A percentile compares a stretch with the other conserved stretches of the same genome.
Evolutionary conservation across 768 basidiomycete species (phyloP).

Genomic region (Phlebiopsis gigantea): DNA sequence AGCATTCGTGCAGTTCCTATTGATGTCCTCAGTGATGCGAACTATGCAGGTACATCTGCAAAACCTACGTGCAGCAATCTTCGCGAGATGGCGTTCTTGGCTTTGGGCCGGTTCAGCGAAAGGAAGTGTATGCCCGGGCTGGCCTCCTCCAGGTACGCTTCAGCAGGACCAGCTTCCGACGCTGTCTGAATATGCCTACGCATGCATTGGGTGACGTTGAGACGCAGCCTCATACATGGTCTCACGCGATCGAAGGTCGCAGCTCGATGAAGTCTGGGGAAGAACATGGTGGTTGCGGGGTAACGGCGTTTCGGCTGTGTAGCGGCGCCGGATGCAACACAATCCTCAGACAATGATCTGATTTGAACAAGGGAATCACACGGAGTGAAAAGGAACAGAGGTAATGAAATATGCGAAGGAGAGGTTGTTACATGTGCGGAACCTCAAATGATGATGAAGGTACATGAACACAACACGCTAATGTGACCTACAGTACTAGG

Average conservation of each 20-base stretch:
- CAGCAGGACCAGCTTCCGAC: constrained; percentile 12
- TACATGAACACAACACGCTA: constrained; percentile 6
- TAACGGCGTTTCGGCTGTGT: not conserved
- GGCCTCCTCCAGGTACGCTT: constrained; percentile 46
- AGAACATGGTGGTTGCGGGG: constrained; percentile 3
- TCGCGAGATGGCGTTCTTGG: constrained; percentile 84
- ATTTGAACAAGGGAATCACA: not conserved
- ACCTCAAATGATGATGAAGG: not conserved
- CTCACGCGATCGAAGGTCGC: not conserved
- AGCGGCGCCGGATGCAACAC: too few species aligned
- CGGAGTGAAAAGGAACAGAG: not conserved
- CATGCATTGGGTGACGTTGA: not conserved
- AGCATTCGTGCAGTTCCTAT: constrained; percentile 67
- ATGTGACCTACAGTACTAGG: constrained; percentile 5
- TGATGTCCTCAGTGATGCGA: constrained; percentile 1
- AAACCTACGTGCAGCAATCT: constrained; percentile 55
- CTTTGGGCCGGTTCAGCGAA: constrained; percentile 75
- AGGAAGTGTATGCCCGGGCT: constrained; percentile 64
- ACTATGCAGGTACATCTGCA: constrained; percentile 8
- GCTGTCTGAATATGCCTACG: constrained; percentile 10
- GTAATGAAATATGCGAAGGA: not conserved
- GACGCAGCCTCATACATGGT: not conserved
- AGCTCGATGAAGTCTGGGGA: not conserved
- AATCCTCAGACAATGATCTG: not conserved
- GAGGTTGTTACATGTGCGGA: constrained; percentile 9